Evolutionary conservation across 352 stramenopile species (phyloP).

Genomic region (Phytophthora rubi): DNA sequence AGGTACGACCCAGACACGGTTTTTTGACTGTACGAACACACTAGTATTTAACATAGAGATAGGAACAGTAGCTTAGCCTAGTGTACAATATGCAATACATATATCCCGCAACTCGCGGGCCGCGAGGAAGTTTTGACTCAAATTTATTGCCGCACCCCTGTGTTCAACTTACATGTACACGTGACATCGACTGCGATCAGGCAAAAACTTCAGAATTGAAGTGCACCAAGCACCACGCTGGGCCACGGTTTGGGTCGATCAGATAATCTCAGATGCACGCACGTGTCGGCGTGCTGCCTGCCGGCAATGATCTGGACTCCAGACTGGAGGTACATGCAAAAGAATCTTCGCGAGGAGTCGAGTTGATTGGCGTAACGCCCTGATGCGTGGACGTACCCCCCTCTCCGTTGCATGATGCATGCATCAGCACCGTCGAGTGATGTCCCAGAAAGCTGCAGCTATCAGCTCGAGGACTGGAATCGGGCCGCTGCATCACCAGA

Average conservation of each 20-base stretch:
- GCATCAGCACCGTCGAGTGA: too few species aligned
- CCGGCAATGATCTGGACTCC: not conserved
- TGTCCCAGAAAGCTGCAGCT: not conserved
- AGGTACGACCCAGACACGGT: not conserved
- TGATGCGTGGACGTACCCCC: too few species aligned
- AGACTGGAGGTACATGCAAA: not conserved
- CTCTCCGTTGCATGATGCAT: not conserved
- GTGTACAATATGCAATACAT: constrained; percentile 12
- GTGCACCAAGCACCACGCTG: not conserved
- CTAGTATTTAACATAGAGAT: constrained; percentile 34
- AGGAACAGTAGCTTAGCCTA: constrained; percentile 8
- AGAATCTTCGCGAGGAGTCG: not conserved
- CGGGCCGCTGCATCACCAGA: not conserved
- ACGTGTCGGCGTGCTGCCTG: not conserved
- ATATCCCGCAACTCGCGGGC: too few species aligned
- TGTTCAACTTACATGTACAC: not conserved
- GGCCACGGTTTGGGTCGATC: too few species aligned
- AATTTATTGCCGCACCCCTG: not conserved
- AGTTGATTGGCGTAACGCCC: not conserved
- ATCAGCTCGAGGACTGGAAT: not conserved
- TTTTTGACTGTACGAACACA: constrained; percentile 12
- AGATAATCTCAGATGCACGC: not conserved
- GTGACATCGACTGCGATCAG: not conserved
- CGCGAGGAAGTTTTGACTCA: not conserved
- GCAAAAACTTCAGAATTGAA: constrained; percentile 29